phyloP scores from a whole-genome alignment of 805 yeast genomes.

The Tetrapisispora pingtungensis region DNA sequence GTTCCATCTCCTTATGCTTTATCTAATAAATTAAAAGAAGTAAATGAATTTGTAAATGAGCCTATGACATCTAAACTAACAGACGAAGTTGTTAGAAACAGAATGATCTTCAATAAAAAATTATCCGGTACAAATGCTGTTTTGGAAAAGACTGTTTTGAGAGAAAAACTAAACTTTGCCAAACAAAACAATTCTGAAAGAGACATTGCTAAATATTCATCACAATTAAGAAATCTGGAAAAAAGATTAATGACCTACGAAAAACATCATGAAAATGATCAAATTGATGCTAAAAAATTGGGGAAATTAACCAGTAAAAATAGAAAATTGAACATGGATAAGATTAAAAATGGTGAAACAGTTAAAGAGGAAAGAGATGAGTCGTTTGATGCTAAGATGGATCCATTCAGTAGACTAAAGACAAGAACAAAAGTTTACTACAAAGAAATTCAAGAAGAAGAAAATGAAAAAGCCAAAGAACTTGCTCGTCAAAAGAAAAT shows the following conservation, averaged over 20 bases:
- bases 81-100: constrained; percentile 65
- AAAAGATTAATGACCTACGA: constrained; percentile 30
- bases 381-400: constrained; percentile 36
- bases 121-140: constrained; percentile 66
- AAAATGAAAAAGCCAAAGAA: constrained; percentile 48
- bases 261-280: constrained; percentile 31
- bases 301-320: constrained; percentile 76
- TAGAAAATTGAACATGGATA: constrained; percentile 66
- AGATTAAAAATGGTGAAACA: constrained; percentile 70
- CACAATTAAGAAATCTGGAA: constrained; percentile 36
- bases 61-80: constrained; percentile 65
- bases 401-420: constrained; percentile 85
- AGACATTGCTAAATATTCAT: constrained; percentile 37
- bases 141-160: constrained; percentile 56
- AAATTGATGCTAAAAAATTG: constrained; percentile 38
- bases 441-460: constrained; percentile 41
- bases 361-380: constrained; percentile 35
- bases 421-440: constrained; percentile 82
- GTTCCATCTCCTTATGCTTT: constrained; percentile 54
- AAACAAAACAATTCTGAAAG: constrained; percentile 42
- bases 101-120: constrained; percentile 51
- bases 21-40: constrained; percentile 51
- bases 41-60: constrained; percentile 52
- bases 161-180: constrained; percentile 71
- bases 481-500: constrained; percentile 40